phyloP scores from a whole-genome alignment of 179 eudicot species.

The Carnegiea gigantea region DNA sequence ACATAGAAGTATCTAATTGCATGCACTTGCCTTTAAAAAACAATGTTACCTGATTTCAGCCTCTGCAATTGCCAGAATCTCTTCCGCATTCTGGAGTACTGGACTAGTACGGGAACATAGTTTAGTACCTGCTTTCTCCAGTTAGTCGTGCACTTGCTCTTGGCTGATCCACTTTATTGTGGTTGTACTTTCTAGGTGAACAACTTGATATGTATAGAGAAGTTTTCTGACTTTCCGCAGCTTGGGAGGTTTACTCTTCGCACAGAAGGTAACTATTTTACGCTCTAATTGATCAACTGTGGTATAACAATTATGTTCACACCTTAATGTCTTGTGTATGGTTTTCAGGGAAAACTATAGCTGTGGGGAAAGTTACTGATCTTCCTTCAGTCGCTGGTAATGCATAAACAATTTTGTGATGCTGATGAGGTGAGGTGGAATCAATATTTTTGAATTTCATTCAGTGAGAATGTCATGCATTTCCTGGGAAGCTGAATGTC shows the following conservation, averaged over 20 bases:
- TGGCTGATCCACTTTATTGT: background rate
- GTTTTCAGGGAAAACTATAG: conserved; percentile 78
- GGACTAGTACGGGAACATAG: background rate
- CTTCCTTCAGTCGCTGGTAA: conserved; percentile 32
- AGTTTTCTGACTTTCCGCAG: conserved; percentile 77
- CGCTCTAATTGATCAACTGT: conserved; percentile 11
- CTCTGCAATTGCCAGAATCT: background rate
- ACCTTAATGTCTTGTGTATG: background rate
- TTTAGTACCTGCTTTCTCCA: background rate
- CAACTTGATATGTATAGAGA: conserved; percentile 76
- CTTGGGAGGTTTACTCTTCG: conserved; percentile 95
- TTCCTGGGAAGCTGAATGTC: background rate
- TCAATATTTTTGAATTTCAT: background rate
- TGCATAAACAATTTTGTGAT: conserved; percentile 35
- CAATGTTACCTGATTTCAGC: background rate
- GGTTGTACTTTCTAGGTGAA: conserved; percentile 45
- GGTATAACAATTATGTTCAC: background rate
- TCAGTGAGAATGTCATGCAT: background rate
- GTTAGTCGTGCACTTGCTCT: background rate
- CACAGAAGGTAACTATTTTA: conserved; percentile 67
- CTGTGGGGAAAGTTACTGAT: conserved; percentile 69
- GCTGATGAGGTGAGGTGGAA: conserved; percentile 29
- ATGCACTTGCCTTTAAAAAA: background rate
- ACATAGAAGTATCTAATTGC: background rate
- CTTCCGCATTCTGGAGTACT: background rate